Evolutionary conservation across 345 rosid species (phyloP), one percentile per base, ranked within the genome.

Genomic region (Clarkia xantiana): DNA sequence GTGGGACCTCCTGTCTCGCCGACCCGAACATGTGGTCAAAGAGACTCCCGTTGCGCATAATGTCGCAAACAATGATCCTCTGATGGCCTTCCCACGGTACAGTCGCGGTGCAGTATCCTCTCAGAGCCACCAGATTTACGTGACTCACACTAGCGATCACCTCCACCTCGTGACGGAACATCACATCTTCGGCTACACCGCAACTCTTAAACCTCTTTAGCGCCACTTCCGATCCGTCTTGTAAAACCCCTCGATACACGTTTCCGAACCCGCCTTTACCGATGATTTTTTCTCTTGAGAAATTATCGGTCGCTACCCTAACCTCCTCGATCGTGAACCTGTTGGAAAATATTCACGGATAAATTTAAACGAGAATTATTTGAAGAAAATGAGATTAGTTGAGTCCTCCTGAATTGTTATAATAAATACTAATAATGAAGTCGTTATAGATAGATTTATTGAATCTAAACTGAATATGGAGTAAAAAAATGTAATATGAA

Each of bases 211-310:
- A 84, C 78, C 97, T 73, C 71, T 88, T 84, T 39, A 88, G 59
- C 12, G 97, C 97, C 52, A 82, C 93, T 57, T 82, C 75, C 2
- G 87, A 43, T 40, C 85, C 95, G 54, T 89, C 87, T 1, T 51
- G 62, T 66, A 84, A 61, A 40, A 57, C 64, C 11, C 97, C 95
- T 53, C 70, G 67, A 59, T 73, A 84, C 41, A 84, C 97, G 69
- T 89, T 89, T 20, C 97, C 97, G 59, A 75, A 89, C 0, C 95
- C 95, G 54, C 97, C 97, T 61, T 65, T 67, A 42, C 97, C 93
- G 17, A 84, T 71, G 29, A 89, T 78, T 62, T 73, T 67, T 52
- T 76, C 72, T 57, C 89, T 71, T 2, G 81, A 71, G 71, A 84
- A 89, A 55, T 66, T 82, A 62, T 73, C 64, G 14, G 95, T 84